Conservation (phyloP, 805 yeast species). For the Candida montana region DNA sequence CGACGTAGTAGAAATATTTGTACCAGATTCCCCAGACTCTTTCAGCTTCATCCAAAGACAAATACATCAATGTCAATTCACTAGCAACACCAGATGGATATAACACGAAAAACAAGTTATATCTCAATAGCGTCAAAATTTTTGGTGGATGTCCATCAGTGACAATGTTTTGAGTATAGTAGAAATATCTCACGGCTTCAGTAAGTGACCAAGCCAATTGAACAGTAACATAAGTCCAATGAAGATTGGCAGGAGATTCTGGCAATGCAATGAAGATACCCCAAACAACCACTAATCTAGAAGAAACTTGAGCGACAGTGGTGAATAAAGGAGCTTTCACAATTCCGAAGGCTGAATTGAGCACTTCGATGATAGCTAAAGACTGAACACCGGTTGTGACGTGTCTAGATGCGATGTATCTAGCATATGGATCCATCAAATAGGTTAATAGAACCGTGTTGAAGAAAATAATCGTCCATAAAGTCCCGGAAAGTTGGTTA, state of each 20-base stretch:
- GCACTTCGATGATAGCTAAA: constrained; percentile 73
- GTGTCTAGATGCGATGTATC: constrained; percentile 53
- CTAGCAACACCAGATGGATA: constrained; percentile 93
- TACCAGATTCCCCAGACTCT: constrained; percentile 43
- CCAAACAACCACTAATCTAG: constrained; percentile 75
- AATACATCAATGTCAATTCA: constrained; percentile 65
- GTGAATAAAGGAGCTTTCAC: constrained; percentile 85
- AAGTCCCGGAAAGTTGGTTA: constrained; percentile 46
- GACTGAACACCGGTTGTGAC: constrained; percentile 67
- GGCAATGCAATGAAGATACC: constrained; percentile 82
- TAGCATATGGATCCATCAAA: constrained; percentile 56
- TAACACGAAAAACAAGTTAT: constrained; percentile 73
- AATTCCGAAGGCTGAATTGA: constrained; percentile 70
- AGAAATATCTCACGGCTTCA: constrained; percentile 86
- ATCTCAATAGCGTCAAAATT: constrained; percentile 65
- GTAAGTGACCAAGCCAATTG: constrained; percentile 87
- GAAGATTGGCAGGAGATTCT: constrained; percentile 53
- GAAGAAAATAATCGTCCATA: constrained; percentile 49
- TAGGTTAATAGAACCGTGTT: constrained; percentile 37
- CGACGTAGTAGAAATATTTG: constrained; percentile 48
- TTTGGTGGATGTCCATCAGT: constrained; percentile 49
- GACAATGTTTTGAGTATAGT: constrained; percentile 65
- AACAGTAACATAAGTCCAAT: constrained; percentile 61
- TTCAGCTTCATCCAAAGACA: constrained; percentile 69
- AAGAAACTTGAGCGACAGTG: constrained; percentile 80